These are phyloP conservation scores for Austropuccinia psidii DNA, from an alignment of 1,284 basidiomycete species.

Conservation along the genomic window DNA sequence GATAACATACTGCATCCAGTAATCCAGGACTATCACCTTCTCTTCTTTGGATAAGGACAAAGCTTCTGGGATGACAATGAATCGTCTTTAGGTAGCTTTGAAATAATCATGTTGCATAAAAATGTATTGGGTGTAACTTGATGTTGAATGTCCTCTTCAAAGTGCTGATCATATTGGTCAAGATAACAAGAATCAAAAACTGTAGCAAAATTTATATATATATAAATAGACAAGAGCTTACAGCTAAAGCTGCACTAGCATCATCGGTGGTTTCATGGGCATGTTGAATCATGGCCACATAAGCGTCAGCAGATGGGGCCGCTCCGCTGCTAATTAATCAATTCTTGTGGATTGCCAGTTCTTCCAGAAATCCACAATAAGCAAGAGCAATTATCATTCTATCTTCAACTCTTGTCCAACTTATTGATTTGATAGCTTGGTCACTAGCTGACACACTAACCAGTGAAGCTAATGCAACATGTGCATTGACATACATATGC, in stretches of 20 bases:
- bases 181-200: background rate
- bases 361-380: conserved; percentile 67
- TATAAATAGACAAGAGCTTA: background rate
- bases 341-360: conserved; percentile 69
- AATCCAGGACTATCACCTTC: conserved; percentile 45
- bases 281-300: conserved; percentile 76
- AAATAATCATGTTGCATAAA: conserved; percentile 92
- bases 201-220: background rate
- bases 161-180: conserved; percentile 52
- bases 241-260: conserved; percentile 65
- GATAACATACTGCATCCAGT: conserved; percentile 80
- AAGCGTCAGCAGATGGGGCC: conserved; percentile 77
- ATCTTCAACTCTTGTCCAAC: conserved; percentile 74
- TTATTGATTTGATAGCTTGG: conserved; percentile 2
- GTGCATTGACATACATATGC: conserved; percentile 34
- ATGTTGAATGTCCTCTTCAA: conserved; percentile 64
- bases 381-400: conserved; percentile 77
- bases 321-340: conserved; percentile 68
- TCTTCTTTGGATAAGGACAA: conserved; percentile 48
- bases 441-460: conserved; percentile 1
- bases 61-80: conserved; percentile 80
- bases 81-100: conserved; percentile 80
- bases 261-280: conserved; percentile 91
- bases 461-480: conserved; percentile 20
- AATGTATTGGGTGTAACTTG: conserved; percentile 71